These are phyloP conservation scores for Pseudogymnoascus sp. DNA, from an alignment of 2,329 filamentous ascomycete genomes.

Conservation along the genomic window DNA sequence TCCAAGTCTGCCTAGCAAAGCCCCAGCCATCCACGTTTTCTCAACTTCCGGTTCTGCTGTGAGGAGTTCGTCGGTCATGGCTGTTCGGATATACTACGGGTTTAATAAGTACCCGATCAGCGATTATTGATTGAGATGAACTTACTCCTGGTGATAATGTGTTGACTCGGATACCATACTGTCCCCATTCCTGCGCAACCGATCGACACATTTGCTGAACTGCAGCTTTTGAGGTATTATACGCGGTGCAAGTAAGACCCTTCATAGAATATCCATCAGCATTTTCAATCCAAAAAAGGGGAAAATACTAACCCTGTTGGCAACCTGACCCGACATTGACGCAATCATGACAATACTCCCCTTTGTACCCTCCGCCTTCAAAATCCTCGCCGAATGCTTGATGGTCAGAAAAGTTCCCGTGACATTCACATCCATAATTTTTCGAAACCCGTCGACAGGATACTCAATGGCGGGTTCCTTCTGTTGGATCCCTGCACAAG, in stretches of 20 bases:
- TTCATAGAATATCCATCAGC: slow-evolving; percentile 20
- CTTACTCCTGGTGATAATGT: slow-evolving; percentile 50
- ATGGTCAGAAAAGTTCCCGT: slow-evolving; percentile 64
- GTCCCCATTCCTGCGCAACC: slow-evolving; percentile 54
- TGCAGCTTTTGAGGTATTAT: slow-evolving; percentile 55
- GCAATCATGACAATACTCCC: slow-evolving; percentile 45
- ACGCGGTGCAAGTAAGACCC: slow-evolving; percentile 56
- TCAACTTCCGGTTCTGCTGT: slow-evolving; percentile 24
- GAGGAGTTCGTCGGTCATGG: slow-evolving; percentile 39
- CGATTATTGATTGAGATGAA: not conserved
- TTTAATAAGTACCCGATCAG: not conserved
- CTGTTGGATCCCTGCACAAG: slow-evolving; percentile 43
- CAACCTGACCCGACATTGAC: slow-evolving; percentile 34
- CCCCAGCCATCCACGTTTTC: slow-evolving; percentile 66
- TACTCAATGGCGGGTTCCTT: slow-evolving; percentile 40
- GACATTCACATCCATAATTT: slow-evolving; percentile 63
- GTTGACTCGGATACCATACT: slow-evolving; percentile 56
- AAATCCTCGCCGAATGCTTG: slow-evolving; percentile 57
- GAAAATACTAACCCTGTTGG: slow-evolving; percentile 9
- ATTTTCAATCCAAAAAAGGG: not conserved
- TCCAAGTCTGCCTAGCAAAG: slow-evolving; percentile 67
- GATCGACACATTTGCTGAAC: slow-evolving; percentile 53
- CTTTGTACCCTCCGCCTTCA: slow-evolving; percentile 33
- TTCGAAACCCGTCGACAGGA: slow-evolving; percentile 49
- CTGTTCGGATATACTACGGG: slow-evolving; percentile 36